Evolutionary conservation across 768 basidiomycete genomes (phyloP), one percentile per base, ranked within the genome.

Genomic region (Hemileccinum impolitum): DNA sequence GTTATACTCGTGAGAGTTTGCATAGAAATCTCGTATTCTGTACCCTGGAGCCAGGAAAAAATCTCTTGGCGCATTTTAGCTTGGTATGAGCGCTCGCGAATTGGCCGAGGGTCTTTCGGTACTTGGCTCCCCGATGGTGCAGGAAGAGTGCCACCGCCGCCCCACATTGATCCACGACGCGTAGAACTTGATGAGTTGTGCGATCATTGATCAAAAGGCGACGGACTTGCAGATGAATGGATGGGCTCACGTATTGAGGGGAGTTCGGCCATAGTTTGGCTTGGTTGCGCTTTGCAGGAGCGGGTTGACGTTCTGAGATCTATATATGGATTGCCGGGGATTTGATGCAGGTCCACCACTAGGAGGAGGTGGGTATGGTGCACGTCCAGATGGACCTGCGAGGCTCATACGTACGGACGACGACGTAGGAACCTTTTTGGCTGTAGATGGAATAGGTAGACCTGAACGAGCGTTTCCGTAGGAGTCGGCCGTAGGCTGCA

Each of bases 31-130:
- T 86, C 84, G 51, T 81, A 85, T 6, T 80, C 81, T n/a, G 75
- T 75, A 25, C 68, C 66, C 56, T 81, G 78, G 17, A 95, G 74
- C 72, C 84, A 95, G 23, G 71, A 72, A 41, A 77, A 70, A 55
- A 95, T 83, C n/a, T 90, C 83, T 62, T 88, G 80, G 39, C 85
- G 76, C 82, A 88, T 85, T 64, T 82, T 81, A 17, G 71, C 60
- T 65, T 92, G 89, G 63, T 84, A 94, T 15, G 78, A 70, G 43
- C 76, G 72, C 55, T 93, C 90, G 32, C 90, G 84, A 40, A 93
- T 74, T 0, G 90, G 88, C 8, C 94, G 81, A 30, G 78, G 70
- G 58, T 96, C 94, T 58, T 87, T 89, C 48, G 75, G 60, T 2
- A 76, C 64, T 64, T 85, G 84, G 52, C 73, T 78, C 17, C 74